A percentile compares a stretch with the other conserved stretches of the same genome.
These are phyloP conservation scores for Iris macrosiphon DNA, from an alignment of 106 monocot species.

Conservation along the genomic window DNA sequence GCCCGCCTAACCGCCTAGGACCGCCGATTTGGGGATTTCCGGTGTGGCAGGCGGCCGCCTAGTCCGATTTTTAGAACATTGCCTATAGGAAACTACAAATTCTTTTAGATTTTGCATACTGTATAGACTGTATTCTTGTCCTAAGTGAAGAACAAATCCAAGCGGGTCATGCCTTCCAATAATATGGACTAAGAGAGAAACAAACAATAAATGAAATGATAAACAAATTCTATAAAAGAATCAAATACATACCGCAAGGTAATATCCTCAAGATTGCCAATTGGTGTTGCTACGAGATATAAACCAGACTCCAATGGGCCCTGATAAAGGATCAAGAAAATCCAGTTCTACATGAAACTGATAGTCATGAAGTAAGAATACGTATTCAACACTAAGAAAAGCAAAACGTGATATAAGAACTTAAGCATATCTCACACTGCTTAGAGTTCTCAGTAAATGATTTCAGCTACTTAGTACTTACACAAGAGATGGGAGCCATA, in stretches of 20 bases:
- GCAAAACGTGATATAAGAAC: too few species aligned
- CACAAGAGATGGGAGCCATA: too few species aligned
- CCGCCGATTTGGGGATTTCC: too few species aligned
- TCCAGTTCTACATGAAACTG: neutral
- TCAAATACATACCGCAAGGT: conserved; percentile 70
- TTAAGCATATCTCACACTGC: too few species aligned
- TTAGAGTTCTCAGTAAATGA: too few species aligned
- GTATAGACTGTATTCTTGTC: neutral
- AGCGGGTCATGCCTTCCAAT: neutral
- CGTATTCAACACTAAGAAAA: too few species aligned
- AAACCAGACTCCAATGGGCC: conserved; percentile 50
- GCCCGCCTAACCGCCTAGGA: too few species aligned
- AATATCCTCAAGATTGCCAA: conserved; percentile 98
- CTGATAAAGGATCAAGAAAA: conserved; percentile 2
- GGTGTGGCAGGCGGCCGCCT: too few species aligned
- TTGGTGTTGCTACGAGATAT: conserved; percentile 94
- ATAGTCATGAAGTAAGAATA: too few species aligned
- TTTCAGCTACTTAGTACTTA: too few species aligned
- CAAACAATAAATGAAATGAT: conserved; percentile 1
- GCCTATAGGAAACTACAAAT: neutral
- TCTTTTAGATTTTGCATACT: neutral
- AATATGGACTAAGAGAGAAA: neutral
- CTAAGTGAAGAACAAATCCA: neutral
- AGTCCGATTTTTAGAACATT: too few species aligned
- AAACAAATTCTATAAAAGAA: neutral